A percentile compares a stretch with the other conserved stretches of the same genome.
Conservation (phyloP, 2,329 filamentous ascomycete genomes). For the Venturia effusa region DNA sequence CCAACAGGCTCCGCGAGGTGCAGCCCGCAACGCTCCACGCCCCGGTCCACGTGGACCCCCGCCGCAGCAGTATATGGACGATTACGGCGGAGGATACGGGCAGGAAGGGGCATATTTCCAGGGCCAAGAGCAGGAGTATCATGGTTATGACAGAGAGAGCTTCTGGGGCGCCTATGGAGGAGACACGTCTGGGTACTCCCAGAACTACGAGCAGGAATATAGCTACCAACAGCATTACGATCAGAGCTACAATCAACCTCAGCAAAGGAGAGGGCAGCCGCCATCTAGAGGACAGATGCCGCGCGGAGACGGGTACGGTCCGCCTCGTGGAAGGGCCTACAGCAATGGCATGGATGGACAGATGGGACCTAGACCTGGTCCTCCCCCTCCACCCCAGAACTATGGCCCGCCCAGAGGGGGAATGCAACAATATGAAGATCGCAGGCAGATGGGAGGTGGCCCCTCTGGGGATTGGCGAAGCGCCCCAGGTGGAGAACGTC, state of each 20-base stretch:
- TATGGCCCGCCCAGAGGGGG: conserved; percentile 4
- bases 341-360: conserved; percentile 3
- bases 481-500: not conserved
- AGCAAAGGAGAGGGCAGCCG: not conserved
- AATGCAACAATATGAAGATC: conserved; percentile 2
- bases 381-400: not conserved
- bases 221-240: not conserved
- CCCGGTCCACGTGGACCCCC: not conserved
- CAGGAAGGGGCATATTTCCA: not conserved
- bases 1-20: conserved; percentile 8
- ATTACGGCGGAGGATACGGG: not conserved
- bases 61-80: not conserved
- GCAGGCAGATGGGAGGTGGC: not conserved
- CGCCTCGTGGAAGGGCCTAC: not conserved
- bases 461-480: not conserved
- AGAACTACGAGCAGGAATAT: conserved; percentile 8
- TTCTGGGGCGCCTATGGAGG: conserved; percentile 9
- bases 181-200: not conserved
- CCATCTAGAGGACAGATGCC: conserved; percentile 4
- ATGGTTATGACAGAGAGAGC: conserved; percentile 5
- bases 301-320: conserved; percentile 7
- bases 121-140: conserved; percentile 4
- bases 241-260: not conserved
- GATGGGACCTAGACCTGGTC: not conserved
- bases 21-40: conserved; percentile 15